These are phyloP conservation scores for Penicillium sp. DNA, from an alignment of 2,329 filamentous ascomycete species.

Conservation along the genomic window DNA sequence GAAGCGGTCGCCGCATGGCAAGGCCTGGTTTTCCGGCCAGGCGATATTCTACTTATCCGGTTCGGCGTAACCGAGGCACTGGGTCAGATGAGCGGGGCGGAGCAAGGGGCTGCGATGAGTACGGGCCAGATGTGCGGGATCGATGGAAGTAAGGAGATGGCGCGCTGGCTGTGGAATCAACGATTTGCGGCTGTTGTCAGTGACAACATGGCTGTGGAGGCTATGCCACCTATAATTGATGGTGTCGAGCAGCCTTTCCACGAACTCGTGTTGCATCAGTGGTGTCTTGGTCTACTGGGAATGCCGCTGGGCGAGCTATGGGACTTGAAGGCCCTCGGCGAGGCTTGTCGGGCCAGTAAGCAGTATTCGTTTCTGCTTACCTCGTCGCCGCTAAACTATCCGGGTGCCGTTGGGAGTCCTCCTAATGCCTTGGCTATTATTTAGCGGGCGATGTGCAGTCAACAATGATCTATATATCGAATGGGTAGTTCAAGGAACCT, in stretches of 20 bases:
- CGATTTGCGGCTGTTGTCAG: constrained; percentile 44
- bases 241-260: constrained; percentile 12
- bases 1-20: constrained; percentile 22
- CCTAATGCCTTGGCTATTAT: constrained; percentile 32
- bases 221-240: constrained; percentile 22
- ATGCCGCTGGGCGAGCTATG: constrained; percentile 51
- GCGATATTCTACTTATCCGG: constrained; percentile 28
- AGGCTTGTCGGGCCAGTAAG: constrained; percentile 39
- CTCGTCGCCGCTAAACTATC: constrained; percentile 47
- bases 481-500: too few relatives aligned
- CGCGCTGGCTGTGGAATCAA: constrained; percentile 59
- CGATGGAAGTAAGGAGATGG: constrained; percentile 48
- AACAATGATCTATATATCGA: too few relatives aligned
- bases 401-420: constrained; percentile 38
- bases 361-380: constrained; percentile 50
- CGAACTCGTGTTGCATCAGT: constrained; percentile 40
- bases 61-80: constrained; percentile 25
- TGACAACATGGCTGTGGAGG: constrained; percentile 30
- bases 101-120: constrained; percentile 17
- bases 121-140: constrained; percentile 38
- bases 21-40: constrained; percentile 16
- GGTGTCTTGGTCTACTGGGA: constrained; percentile 45
- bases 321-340: constrained; percentile 45
- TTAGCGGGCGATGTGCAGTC: too few relatives aligned
- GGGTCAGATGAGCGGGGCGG: constrained; percentile 12